These are phyloP conservation scores for Cynanchum wilfordii DNA, from an alignment of 257 asterid species.

Conservation along the genomic window DNA sequence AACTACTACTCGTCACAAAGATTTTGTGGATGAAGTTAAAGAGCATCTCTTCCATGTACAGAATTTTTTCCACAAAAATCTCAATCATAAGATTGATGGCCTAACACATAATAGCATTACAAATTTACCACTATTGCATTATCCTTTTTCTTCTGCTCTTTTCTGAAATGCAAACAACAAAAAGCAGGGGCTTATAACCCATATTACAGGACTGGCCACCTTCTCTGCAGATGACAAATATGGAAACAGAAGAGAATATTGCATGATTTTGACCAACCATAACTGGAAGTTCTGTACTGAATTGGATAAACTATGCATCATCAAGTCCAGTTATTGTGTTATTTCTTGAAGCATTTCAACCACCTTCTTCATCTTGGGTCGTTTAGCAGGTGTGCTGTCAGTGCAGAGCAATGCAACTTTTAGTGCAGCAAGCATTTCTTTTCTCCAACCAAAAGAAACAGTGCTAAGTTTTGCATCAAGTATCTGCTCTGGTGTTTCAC, in stretches of 20 bases:
- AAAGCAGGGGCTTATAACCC: slow-evolving; percentile 1
- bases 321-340: slow-evolving; percentile 2
- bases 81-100: slow-evolving; percentile 14
- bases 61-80: slow-evolving; percentile 12
- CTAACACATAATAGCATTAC: slow-evolving; percentile 11
- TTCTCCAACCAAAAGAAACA: slow-evolving; percentile 83
- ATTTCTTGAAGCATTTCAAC: slow-evolving; percentile 85
- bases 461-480: slow-evolving; percentile 91
- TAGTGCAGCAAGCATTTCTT: slow-evolving; percentile 87
- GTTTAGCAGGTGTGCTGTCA: slow-evolving; percentile 83
- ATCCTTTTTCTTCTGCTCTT: not conserved
- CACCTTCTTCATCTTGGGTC: slow-evolving; percentile 90
- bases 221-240: not conserved
- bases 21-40: not conserved
- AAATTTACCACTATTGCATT: slow-evolving; percentile 1
- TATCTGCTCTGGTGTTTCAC: slow-evolving; percentile 98
- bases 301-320: not conserved
- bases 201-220: slow-evolving; percentile 6
- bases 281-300: not conserved
- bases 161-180: not conserved
- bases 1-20: not conserved
- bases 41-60: slow-evolving; percentile 14
- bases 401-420: slow-evolving; percentile 83
- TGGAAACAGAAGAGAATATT: not conserved
- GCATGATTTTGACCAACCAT: not conserved